Base-by-base conservation (phyloP, 768 basidiomycete species). In the Tremella mesenterica region DNA sequence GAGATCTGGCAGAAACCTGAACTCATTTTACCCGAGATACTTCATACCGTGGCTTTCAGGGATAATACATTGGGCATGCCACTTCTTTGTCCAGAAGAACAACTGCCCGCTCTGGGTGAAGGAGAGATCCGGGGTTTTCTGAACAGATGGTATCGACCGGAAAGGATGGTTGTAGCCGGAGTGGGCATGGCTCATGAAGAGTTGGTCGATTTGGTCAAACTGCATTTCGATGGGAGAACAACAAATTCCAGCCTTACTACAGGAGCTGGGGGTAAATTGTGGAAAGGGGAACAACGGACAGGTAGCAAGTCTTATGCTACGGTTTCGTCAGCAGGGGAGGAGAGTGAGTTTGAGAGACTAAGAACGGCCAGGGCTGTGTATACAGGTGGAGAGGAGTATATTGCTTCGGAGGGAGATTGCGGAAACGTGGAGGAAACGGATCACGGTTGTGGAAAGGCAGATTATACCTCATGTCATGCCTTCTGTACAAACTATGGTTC, bases 121-220 rank as follows among this genome's bases (percentile, higher is more conserved):
- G 71, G 78, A 38, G 74, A 81, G 21, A 77, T 97, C 53, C 78
- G 80, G 45, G 75, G 77, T 4, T 85, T 78, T 56, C 82, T 86
- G 77, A 75, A 76, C 50, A 80, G 83, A 34, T 95, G 90, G 91
- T 96, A 89, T 72, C 77, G 81, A 46, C 93, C 95, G 0, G 93
- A 96, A 67, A 77, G 88, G 50, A 95, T 99, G 81, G 92, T 97
- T 34, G 79, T 97, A 52, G 90, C 93, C 4, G 92, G 89, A 10
- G 85, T 88, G 0, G 95, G 95, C 9, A 85, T 99, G 81, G 80
- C 78, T 9, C 95, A 97, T 67, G 82, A 87, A 59, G 79, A 89
- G 57, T 79, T 99, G 18, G 88, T 96, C 21, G 85, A 89, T 58
- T 77, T 95, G 46, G 80, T 82, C 0, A 83, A 92, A 72, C 83